Evolutionary conservation across 495 filamentous ascomycete species (phyloP).

Genomic region (Bathelium albidoporum): DNA sequence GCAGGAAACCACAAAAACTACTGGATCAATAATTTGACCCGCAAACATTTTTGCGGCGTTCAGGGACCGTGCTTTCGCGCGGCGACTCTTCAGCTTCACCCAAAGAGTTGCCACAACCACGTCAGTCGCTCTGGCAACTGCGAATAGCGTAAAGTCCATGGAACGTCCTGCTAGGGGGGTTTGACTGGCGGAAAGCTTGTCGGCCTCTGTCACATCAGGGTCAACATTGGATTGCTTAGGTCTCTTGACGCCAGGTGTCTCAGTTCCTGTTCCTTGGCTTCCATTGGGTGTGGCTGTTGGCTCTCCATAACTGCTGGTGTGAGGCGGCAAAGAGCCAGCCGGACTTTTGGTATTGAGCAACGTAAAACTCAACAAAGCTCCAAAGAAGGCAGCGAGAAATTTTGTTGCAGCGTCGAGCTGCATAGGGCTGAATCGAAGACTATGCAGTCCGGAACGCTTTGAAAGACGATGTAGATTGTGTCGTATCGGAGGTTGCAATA

Average conservation of each 20-base stretch:
- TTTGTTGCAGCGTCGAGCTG: constrained; percentile 5
- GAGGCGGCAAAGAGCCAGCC: background rate
- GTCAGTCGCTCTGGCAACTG: constrained; percentile 65
- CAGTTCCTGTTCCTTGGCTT: background rate
- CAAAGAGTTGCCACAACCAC: constrained; percentile 58
- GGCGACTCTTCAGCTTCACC: constrained; percentile 25
- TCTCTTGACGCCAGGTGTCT: background rate
- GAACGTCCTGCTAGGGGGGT: constrained; percentile 58
- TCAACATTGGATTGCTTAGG: background rate
- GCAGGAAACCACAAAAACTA: constrained; percentile 63
- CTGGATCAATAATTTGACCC: constrained; percentile 51
- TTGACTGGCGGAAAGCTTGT: constrained; percentile 16
- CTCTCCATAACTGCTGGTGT: background rate
- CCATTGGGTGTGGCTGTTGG: background rate
- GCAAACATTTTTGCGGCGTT: constrained; percentile 36
- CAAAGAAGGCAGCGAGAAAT: constrained; percentile 23
- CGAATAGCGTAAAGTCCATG: constrained; percentile 77
- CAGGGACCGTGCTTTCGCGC: constrained; percentile 13
- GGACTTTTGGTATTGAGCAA: constrained; percentile 17
- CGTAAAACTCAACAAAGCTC: constrained; percentile 19
- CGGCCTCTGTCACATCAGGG: background rate
- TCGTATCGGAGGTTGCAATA: constrained; percentile 46
- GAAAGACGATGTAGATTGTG: constrained; percentile 9
- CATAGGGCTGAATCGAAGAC: background rate
- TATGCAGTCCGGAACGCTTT: background rate